Evolutionary conservation across 1,284 basidiomycete species (phyloP).

Genomic region (Gomphus sp.): DNA sequence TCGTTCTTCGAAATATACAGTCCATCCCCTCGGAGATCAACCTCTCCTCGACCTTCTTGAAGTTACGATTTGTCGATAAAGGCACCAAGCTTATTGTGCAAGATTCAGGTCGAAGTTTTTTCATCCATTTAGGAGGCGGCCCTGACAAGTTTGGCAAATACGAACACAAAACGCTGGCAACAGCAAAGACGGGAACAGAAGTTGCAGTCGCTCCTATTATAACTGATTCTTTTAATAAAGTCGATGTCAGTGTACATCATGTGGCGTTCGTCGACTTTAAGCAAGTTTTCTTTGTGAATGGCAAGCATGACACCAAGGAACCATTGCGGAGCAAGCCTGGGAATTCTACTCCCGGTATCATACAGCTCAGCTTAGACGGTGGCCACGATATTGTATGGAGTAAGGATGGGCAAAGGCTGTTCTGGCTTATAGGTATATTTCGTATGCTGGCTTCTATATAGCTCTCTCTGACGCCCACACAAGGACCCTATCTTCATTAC

Average conservation of each 20-base stretch:
- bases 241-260: slow-evolving; percentile 12
- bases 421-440: slow-evolving; percentile 58
- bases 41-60: slow-evolving; percentile 20
- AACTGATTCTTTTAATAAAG: background rate
- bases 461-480: background rate
- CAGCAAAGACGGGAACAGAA: slow-evolving; percentile 48
- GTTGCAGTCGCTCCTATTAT: slow-evolving; percentile 29
- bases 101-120: slow-evolving; percentile 39
- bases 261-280: slow-evolving; percentile 59
- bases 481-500: slow-evolving; percentile 58
- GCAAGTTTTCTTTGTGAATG: slow-evolving; percentile 45
- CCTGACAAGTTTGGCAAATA: slow-evolving; percentile 41
- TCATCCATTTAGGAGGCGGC: slow-evolving; percentile 42
- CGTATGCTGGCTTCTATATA: background rate
- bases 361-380: slow-evolving; percentile 56
- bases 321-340: slow-evolving; percentile 60
- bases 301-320: slow-evolving; percentile 27
- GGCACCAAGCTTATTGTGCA: slow-evolving; percentile 46
- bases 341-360: slow-evolving; percentile 49
- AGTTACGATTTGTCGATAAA: slow-evolving; percentile 43
- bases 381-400: slow-evolving; percentile 60
- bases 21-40: slow-evolving; percentile 38
- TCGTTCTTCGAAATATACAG: slow-evolving; percentile 29
- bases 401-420: slow-evolving; percentile 49
- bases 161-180: slow-evolving; percentile 37